These are phyloP conservation scores for Neurospora intermedia DNA, from an alignment of 495 filamentous ascomycete species.

Conservation along the genomic window DNA sequence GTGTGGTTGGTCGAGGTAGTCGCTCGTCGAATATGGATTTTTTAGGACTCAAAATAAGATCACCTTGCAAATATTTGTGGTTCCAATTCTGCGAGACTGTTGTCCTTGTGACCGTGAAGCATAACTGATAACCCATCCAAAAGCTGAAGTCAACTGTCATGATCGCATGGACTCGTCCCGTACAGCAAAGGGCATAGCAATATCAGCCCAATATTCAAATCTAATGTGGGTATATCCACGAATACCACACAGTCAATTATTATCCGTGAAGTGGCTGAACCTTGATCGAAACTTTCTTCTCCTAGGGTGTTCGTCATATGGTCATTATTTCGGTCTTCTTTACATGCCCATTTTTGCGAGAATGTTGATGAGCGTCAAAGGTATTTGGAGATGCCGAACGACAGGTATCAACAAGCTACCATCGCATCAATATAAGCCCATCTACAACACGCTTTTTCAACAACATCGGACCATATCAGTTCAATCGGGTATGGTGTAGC, in stretches of 20 bases:
- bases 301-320: not conserved
- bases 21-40: not conserved
- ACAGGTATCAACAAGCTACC: too few relatives aligned
- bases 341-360: not conserved
- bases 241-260: not conserved
- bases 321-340: not conserved
- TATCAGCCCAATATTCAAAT: not conserved
- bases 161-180: not conserved
- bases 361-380: not conserved
- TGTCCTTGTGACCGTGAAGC: not conserved
- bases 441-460: accelerated
- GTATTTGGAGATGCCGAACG: not conserved
- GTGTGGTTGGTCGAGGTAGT: not conserved
- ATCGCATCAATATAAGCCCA: not conserved
- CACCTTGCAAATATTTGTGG: not conserved
- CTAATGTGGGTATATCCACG: not conserved
- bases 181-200: not conserved
- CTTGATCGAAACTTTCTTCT: not conserved
- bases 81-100: not conserved
- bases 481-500: not conserved
- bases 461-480: not conserved
- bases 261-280: not conserved
- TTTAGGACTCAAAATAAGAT: not conserved
- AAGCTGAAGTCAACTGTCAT: not conserved
- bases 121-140: too few relatives aligned